These are phyloP conservation scores for Echinochloa phyllopogon DNA, from an alignment of 176 grass and related monocot genomes.

Conservation along the genomic window DNA sequence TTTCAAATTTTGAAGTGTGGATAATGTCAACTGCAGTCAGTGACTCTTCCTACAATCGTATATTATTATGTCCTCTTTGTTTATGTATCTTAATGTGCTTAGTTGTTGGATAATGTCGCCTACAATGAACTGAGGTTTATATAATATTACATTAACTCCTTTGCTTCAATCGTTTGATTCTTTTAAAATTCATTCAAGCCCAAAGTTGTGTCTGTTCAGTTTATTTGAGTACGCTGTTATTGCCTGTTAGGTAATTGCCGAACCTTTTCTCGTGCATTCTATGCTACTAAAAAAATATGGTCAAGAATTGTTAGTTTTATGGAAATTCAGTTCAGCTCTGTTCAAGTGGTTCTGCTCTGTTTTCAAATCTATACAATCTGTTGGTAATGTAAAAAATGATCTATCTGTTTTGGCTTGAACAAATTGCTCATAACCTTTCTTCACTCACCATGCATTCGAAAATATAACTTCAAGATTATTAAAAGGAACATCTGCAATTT, in stretches of 20 bases:
- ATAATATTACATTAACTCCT: background rate
- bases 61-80: background rate
- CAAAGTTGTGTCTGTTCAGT: constrained; percentile 8
- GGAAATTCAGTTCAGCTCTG: background rate
- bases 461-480: constrained; percentile 9
- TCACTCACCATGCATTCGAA: background rate
- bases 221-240: background rate
- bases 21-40: background rate
- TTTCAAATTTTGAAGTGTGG: background rate
- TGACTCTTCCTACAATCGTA: background rate
- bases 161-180: background rate
- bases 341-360: background rate
- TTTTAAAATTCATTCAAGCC: background rate
- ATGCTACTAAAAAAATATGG: background rate
- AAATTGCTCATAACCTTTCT: background rate
- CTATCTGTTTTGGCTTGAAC: background rate
- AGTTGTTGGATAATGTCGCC: background rate
- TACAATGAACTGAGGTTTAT: background rate
- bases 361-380: background rate
- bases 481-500: background rate
- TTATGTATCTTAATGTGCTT: background rate
- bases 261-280: background rate
- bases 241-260: background rate
- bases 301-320: background rate
- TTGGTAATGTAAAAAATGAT: background rate